Base-by-base conservation (phyloP, 768 basidiomycete genomes). In the Mycena polygramma region DNA sequence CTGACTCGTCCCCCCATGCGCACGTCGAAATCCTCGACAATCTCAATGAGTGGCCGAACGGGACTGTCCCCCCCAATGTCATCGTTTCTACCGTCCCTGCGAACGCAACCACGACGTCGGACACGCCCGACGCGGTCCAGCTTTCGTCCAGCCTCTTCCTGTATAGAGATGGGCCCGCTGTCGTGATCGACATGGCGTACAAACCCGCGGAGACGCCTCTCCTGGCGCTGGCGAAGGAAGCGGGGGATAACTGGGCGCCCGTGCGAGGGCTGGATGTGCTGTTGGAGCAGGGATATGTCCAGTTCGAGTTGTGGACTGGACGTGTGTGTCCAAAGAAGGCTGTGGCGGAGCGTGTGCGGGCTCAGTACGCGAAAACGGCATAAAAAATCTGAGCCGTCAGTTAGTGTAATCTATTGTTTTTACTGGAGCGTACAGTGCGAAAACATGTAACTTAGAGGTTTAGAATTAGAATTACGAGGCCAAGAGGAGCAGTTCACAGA, bases 131-230 rank as follows among this genome's bases (percentile, higher is more conserved):
- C 22, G 80, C 83, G 14, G 80, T 94, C 20, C 79, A 83, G 45
- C 83, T 97, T 15, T 86, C 93, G 4, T 65, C 73, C 10, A 81
- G 84, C 15, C 76, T 98, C 24, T 92, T 95, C 73, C 78, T 81
- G 2, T 86, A 87, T 70, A 79, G 77, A 11, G 78, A 81, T 51
- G 84, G 88, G 0, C 83, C 83, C 1, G 83, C 85, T n/a, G 92
- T 92, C 1, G 92, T 96, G 14, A 86, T 99, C 14, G 98, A 99
- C 75, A 94, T 98, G 92, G 96, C 97, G 22, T 99, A 98, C 79
- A 92, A 92, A 74, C 98, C 97, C 0, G 88, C 91, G 4, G 87
- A 90, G 74, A 99, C 97, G 17, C 92, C 96, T 0, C 79, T 99
- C 63, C 81, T 98, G 30, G 77, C 79, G 61, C 80, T 97, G 17